Base-by-base conservation (phyloP, 2,329 filamentous ascomycete genomes). In the Calonectria leucothoes region DNA sequence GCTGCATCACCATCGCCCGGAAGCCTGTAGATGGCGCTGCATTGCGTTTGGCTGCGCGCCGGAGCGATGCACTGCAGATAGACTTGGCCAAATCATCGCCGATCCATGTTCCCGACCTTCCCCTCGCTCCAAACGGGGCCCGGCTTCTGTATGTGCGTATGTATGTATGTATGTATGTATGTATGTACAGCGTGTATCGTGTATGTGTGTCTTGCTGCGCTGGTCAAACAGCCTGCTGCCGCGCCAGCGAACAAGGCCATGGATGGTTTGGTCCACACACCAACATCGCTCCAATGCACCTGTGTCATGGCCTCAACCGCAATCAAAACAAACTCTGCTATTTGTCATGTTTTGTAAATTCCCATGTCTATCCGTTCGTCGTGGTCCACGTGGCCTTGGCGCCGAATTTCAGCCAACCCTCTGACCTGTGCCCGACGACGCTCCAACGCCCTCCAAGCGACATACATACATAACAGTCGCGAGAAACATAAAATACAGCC, bases 341-440 rank as follows among this genome's bases (percentile, higher is more conserved):
- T 64, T 59, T 70, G 59, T 37, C 39, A 66, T 48, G 48, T 35
- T 37, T 51, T 48, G 20, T 29, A 51, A 61, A 59, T 52, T 70
- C 42, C 59, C 61, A 70, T 63, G 25, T 66, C 71, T 73, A 73
- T 66, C 67, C 61, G 52, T 73, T 66, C 61, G 66, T 59, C 52
- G 33, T 66, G 33, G 39, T 61, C 51, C 51, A 73, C 61, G 71
- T 73, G 61, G 66, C 67, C 61, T 63, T 70, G 61, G 61, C 51
- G 70, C 51, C 37, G 31, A 59, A 27, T 52, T 65, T 59, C 25
- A 37, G 37, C 37, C 57, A n/a, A 42, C 42, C 27, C 37, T 49
- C 45, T 57, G 31, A 64, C 27, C 33, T 31, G 64, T 71, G 64
- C 64, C 64, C 45, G 45, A 67, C 33, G 52, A 59, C 51, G 25